Percentiles rank a stretch among this genome's conserved stretches.
These are phyloP conservation scores for Ascochyta rabiei DNA, from an alignment of 2,329 filamentous ascomycete genomes.

Conservation along the genomic window DNA sequence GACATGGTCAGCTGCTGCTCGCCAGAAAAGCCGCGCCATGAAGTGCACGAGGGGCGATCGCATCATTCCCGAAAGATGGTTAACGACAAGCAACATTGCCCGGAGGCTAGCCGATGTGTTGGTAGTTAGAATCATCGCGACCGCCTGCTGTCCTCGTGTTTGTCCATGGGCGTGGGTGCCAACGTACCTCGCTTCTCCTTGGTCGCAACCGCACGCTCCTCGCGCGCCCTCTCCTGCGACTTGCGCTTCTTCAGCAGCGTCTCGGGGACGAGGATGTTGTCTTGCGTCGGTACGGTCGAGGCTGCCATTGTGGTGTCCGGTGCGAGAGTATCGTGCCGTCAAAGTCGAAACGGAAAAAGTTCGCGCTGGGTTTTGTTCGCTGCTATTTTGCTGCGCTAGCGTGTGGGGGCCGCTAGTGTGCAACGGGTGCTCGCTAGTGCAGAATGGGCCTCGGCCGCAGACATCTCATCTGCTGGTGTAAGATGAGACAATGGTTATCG, in stretches of 20 bases:
- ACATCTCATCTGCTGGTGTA: no score
- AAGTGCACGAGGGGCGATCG: slow-evolving; percentile 35
- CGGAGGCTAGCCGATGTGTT: slow-evolving; percentile 86
- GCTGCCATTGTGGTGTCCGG: slow-evolving; percentile 30
- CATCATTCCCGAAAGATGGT: slow-evolving; percentile 99
- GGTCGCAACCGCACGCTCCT: slow-evolving; percentile 78
- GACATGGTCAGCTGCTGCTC: slow-evolving; percentile 43
- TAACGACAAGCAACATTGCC: slow-evolving; percentile 98
- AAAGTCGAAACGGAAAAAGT: slow-evolving; percentile 8
- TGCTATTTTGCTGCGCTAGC: no score
- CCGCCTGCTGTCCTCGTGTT: slow-evolving; percentile 30
- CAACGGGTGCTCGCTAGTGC: no score
- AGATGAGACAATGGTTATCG: no score
- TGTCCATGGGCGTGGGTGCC: slow-evolving; percentile 18
- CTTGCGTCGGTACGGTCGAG: slow-evolving; percentile 90
- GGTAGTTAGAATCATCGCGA: slow-evolving; percentile 85
- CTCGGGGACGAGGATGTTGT: slow-evolving; percentile 97
- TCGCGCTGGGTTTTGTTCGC: slow-evolving; percentile 7
- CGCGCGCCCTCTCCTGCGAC: slow-evolving; percentile 98
- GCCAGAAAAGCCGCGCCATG: slow-evolving; percentile 19
- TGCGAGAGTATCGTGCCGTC: slow-evolving; percentile 19
- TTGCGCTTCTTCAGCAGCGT: slow-evolving; percentile 99
- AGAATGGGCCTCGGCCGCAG: no score
- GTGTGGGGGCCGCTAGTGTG: no score
- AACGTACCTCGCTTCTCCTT: slow-evolving; percentile 90